Evolutionary conservation across 257 asterid genomes (phyloP), one percentile per base, ranked within the genome.

Genomic region (Catharanthus roseus): DNA sequence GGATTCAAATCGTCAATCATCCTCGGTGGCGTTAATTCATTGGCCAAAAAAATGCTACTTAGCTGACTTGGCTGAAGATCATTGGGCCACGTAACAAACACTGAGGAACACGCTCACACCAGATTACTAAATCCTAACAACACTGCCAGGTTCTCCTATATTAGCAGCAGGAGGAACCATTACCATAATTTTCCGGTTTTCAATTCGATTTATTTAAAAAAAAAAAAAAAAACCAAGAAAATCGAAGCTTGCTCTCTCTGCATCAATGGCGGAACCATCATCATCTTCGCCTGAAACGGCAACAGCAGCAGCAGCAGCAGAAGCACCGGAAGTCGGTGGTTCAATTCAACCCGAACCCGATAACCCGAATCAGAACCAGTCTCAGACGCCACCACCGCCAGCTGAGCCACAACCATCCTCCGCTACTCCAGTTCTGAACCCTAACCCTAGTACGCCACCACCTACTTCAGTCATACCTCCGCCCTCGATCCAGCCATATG

Each of bases 261-360:
- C 18, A 41, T 41, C 82, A 74, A 91, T 91, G 97, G 96, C 91
- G 86, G 97, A 87, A 60, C 61, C 90, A 7, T 75, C 87, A 73
- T 79, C 85, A 5, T 41, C 58, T 28, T 60, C 77, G 13, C 26
- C 77, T 12, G n/a, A n/a, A n/a, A n/a, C n/a, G n/a, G 69, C 28
- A 73, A 44, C 72, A 45, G 1, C 38, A 8, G 10, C 76, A n/a
- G 10, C 62, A 1, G 31, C 63, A 33, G 9, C 79, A 60, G 60
- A 24, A 29, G 41, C 67, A 15, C 68, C 39, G n/a, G 50, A 54
- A 31, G 71, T 61, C 1, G 34, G 71, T 42, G 45, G 21, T 61
- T n/a, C 74, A 28, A 62, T 33, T 18, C 78, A 67, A 34, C 68
- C 85, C 31, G 82, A 83, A 39, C 63, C 87, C 16, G 85, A 44